phyloP scores from a whole-genome alignment of 192 early-diverging fungal species.

The Coemansia sp. region DNA sequence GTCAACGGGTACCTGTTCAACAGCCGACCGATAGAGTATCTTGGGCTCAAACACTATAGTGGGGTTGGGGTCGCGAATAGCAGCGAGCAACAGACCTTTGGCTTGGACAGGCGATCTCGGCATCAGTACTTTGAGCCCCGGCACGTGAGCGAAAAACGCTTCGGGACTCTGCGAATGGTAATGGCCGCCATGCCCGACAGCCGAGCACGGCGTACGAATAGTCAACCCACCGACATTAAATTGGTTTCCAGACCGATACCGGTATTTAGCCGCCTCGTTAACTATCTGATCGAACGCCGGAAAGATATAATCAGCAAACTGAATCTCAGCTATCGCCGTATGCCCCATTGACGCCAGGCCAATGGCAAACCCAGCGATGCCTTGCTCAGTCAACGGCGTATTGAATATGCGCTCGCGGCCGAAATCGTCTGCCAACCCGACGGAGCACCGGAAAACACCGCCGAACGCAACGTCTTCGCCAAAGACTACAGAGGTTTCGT shows the following conservation, averaged over 20 bases:
- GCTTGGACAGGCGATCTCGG: constrained; percentile 93
- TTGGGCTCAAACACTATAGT: constrained; percentile 97
- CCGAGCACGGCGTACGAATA: constrained; percentile 85
- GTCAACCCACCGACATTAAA: constrained; percentile 92
- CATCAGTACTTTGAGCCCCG: constrained; percentile 91
- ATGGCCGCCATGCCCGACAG: constrained; percentile 96
- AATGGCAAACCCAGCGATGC: constrained; percentile 92
- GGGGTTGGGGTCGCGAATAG: constrained; percentile 91
- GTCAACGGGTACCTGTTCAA: constrained; percentile 90
- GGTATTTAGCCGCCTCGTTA: constrained; percentile 97
- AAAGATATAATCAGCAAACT: constrained; percentile 98
- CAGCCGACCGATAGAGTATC: constrained; percentile 91
- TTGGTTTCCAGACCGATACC: constrained; percentile 91
- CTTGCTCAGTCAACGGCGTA: constrained; percentile 95
- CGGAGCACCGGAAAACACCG: constrained; percentile 94
- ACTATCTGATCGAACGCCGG: constrained; percentile 98
- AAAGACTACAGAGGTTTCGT: constrained; percentile 92
- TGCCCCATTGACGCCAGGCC: constrained; percentile 93
- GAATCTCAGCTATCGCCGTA: constrained; percentile 97
- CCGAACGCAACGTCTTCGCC: constrained; percentile 98
- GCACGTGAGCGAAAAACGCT: constrained; percentile 92
- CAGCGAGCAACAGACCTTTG: constrained; percentile 88
- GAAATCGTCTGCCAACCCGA: constrained; percentile 88
- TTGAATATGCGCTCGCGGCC: constrained; percentile 94
- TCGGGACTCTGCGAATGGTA: constrained; percentile 96